Evolutionary conservation across 169 alveolate species (phyloP).

Genomic region (Eimeria tenella): DNA sequence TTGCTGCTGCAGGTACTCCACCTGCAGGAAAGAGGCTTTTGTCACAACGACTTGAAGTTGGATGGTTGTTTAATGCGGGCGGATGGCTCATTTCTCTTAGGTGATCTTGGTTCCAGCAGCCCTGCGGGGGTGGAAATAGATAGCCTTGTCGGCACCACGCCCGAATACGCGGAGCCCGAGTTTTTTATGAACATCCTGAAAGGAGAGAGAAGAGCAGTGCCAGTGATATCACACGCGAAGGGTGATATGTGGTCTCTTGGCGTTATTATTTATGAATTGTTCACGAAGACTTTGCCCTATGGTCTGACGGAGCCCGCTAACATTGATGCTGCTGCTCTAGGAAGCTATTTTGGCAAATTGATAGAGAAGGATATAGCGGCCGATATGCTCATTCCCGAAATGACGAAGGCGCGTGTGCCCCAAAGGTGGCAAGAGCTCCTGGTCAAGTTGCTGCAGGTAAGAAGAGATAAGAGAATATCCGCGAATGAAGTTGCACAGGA

Average conservation of each 20-base stretch:
- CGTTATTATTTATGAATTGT: background rate
- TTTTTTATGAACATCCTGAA: background rate
- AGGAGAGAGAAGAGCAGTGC: background rate
- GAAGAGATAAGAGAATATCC: background rate
- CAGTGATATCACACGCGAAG: background rate
- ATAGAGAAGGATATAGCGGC: background rate
- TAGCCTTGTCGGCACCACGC: background rate
- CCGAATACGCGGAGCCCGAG: background rate
- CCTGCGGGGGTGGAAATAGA: background rate
- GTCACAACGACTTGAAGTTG: background rate
- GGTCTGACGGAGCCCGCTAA: background rate
- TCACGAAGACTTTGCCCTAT: background rate
- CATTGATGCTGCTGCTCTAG: background rate
- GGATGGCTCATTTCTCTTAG: background rate
- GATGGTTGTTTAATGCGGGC: background rate
- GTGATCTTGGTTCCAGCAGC: background rate
- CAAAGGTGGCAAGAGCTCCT: background rate
- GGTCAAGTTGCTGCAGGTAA: background rate
- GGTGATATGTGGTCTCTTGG: background rate
- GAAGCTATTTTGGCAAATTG: background rate
- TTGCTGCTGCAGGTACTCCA: slow-evolving; percentile 6
- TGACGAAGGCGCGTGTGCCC: background rate
- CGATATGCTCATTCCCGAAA: background rate
- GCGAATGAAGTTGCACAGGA: slow-evolving; percentile 1
- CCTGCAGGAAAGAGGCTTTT: background rate